A percentile compares a stretch with the other conserved stretches of the same genome.
Conservation (phyloP, 305 asterid species). For the Fraxinus xanthoxyloides region DNA sequence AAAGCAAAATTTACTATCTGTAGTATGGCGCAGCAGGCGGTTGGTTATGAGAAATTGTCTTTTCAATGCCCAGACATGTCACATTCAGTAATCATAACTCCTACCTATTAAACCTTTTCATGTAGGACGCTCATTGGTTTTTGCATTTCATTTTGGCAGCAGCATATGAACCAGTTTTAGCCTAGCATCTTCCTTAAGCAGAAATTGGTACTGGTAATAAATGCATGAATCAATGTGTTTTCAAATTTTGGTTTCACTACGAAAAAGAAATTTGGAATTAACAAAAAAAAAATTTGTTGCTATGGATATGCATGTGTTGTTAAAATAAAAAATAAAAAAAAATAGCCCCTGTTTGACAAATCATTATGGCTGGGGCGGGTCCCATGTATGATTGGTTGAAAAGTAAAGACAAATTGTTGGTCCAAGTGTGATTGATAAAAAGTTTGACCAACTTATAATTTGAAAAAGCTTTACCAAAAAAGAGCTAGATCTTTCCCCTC, state of each 20-base stretch:
- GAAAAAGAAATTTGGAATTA: slow-evolving; percentile 4
- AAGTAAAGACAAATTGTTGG: not conserved
- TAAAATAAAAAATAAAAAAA: not conserved
- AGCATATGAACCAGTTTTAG: slow-evolving; percentile 19
- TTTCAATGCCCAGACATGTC: slow-evolving; percentile 43
- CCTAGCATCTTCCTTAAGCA: slow-evolving; percentile 22
- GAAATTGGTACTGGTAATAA: slow-evolving; percentile 7
- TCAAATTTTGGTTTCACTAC: slow-evolving; percentile 8
- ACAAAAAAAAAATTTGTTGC: not conserved
- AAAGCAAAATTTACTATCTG: slow-evolving; percentile 33
- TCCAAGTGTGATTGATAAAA: not conserved
- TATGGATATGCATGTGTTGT: not conserved
- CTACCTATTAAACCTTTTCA: slow-evolving; percentile 17
- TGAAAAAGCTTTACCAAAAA: not conserved
- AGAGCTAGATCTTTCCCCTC: not conserved
- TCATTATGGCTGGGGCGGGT: not conserved
- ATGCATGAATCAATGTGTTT: slow-evolving; percentile 13
- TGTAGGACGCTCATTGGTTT: slow-evolving; percentile 1
- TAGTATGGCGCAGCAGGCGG: slow-evolving; percentile 29
- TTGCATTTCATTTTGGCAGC: slow-evolving; percentile 29
- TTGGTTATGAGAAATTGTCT: slow-evolving; percentile 51
- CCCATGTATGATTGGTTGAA: not conserved
- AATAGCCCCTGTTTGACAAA: not conserved
- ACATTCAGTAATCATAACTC: slow-evolving; percentile 38
- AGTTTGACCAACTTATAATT: not conserved